These are phyloP conservation scores for Logfia minima DNA, from an alignment of 129 eudicot species.

Conservation along the genomic window DNA sequence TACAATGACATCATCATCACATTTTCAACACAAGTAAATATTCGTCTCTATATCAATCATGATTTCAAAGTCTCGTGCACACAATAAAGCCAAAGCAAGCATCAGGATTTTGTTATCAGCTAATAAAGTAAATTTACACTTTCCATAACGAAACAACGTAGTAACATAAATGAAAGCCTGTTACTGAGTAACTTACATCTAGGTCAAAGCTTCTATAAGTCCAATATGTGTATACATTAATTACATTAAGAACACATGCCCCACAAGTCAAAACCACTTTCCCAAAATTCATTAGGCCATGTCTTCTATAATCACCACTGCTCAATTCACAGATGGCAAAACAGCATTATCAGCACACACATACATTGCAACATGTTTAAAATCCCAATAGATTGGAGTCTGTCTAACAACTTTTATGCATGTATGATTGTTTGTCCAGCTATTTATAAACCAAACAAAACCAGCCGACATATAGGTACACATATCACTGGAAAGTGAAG, in stretches of 20 bases:
- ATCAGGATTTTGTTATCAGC: neutral
- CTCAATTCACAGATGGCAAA: conserved; percentile 13
- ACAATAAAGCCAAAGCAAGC: conserved; percentile 9
- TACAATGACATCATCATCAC: conserved; percentile 29
- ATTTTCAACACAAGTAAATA: conserved; percentile 14
- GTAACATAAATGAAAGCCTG: conserved; percentile 10
- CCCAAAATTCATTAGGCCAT: conserved; percentile 20
- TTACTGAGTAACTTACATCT: conserved; percentile 2
- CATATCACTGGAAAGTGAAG: conserved; percentile 7
- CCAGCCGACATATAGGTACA: neutral
- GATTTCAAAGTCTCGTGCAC: conserved; percentile 7
- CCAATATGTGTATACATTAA: conserved; percentile 6
- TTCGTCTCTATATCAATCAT: conserved; percentile 18
- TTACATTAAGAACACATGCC: conserved; percentile 6
- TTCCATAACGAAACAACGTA: conserved; percentile 14
- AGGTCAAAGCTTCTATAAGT: conserved; percentile 10
- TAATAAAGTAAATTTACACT: conserved; percentile 5
- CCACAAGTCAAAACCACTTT: conserved; percentile 12
- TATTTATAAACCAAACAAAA: conserved; percentile 13
- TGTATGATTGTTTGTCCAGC: conserved; percentile 1
- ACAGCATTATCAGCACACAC: conserved; percentile 3
- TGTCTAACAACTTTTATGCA: conserved; percentile 17
- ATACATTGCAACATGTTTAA: conserved; percentile 10
- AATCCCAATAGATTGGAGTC: conserved; percentile 9
- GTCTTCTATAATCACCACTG: conserved; percentile 20